Evolutionary conservation across 257 asterid species (phyloP), one percentile per base, ranked within the genome.

Genomic region (Ajuga chamaepitys): DNA sequence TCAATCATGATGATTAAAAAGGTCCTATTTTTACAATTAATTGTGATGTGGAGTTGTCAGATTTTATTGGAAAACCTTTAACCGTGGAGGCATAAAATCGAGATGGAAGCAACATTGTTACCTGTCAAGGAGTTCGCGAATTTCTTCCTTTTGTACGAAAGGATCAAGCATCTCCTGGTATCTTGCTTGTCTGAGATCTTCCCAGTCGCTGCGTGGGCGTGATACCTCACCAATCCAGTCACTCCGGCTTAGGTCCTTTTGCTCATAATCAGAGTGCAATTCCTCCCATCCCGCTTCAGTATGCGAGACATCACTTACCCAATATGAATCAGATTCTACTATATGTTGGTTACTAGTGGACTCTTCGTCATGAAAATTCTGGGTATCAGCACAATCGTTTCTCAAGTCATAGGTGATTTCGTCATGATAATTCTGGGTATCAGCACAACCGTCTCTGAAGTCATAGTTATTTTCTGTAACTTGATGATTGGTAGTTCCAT

Each of bases 131-230:
- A 92, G 95, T 14, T 47, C 30, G 20, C 92, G 87, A 8, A 88
- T 85, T 32, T 92, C 98, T 60, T 87, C 76, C 16, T 92, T 92
- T 40, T 82, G 82, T 37, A 32, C 12, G 86, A 74, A 92, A 45
- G 90, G 95, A 77, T 88, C 90, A 21, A 85, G 95, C 98, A 92
- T 92, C 80, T 92, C 98, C 66, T 81, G 89, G 66, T 92, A 88
- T 70, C 98, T 88, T 68, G 67, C 95, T 79, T 85, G 87, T 64
- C 98, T 88, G 51, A 92, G 91, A 75, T 41, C 83, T 74, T 92
- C 96, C 98, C 98, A 92, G 52, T 86, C 83, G 40, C 95, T 79
- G 9, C 95, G 91, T 11, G 98, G 98, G 46, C 98, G 95, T 24
- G 98, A 83, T 17, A 92, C 82, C 75, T 88, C 87, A 38, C 48